Evolutionary conservation across 2,329 filamentous ascomycete genomes (phyloP).

Genomic region (Exophiala dermatitidis): DNA sequence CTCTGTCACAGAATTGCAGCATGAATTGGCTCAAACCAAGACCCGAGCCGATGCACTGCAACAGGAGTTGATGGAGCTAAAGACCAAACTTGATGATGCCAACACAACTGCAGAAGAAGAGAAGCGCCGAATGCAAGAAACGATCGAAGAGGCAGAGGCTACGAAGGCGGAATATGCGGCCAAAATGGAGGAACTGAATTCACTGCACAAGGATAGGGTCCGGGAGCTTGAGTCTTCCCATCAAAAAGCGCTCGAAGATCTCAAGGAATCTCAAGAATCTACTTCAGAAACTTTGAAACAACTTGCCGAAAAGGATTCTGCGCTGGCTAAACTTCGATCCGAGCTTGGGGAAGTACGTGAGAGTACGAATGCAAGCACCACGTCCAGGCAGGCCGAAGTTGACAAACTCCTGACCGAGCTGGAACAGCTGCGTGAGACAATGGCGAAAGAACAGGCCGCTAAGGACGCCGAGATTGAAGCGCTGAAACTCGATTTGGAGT

Average conservation of each 20-base stretch:
- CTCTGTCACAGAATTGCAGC: slow-evolving; percentile 3
- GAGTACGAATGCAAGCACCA: not conserved
- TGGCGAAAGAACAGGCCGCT: slow-evolving; percentile 9
- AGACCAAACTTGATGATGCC: slow-evolving; percentile 33
- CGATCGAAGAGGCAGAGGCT: slow-evolving; percentile 30
- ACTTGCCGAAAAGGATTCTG: slow-evolving; percentile 6
- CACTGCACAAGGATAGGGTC: slow-evolving; percentile 19
- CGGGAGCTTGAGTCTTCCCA: slow-evolving; percentile 14
- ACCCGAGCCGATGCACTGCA: slow-evolving; percentile 18
- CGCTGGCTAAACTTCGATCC: slow-evolving; percentile 2
- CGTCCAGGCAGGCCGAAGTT: slow-evolving; percentile 6
- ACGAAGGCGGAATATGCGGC: slow-evolving; percentile 24
- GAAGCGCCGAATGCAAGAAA: slow-evolving; percentile 34
- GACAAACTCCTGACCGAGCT: slow-evolving; percentile 1
- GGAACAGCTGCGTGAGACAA: slow-evolving; percentile 1
- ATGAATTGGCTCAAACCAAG: slow-evolving; percentile 14
- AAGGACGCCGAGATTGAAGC: slow-evolving; percentile 16
- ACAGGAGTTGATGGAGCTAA: slow-evolving; percentile 32
- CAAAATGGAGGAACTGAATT: slow-evolving; percentile 16
- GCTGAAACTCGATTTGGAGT: slow-evolving; percentile 13
- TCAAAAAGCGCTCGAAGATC: slow-evolving; percentile 34
- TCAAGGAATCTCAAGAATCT: slow-evolving; percentile 27
- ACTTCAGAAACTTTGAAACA: slow-evolving; percentile 7
- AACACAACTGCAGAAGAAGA: slow-evolving; percentile 37
- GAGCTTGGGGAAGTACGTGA: slow-evolving; percentile 9